Percentiles rank a stretch among this genome's conserved stretches.
These are phyloP conservation scores for Trichophaea hybrida DNA, from an alignment of 2,329 filamentous ascomycete species.

Conservation along the genomic window DNA sequence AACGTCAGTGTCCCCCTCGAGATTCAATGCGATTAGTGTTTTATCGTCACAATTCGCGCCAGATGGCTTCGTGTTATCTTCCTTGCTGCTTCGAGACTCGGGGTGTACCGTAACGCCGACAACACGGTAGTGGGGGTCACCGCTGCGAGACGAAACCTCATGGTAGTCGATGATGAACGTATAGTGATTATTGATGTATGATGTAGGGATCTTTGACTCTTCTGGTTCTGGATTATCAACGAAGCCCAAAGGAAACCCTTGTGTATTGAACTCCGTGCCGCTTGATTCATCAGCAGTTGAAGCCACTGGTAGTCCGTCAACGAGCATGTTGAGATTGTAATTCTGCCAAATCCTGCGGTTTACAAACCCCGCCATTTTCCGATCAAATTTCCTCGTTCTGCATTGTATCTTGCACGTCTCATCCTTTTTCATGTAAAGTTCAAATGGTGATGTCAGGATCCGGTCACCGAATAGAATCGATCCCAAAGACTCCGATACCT, in stretches of 20 bases:
- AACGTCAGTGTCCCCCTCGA: conserved; percentile 50
- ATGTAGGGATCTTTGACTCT: conserved; percentile 41
- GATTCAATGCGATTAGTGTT: conserved; percentile 48
- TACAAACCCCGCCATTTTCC: conserved; percentile 58
- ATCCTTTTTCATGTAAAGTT: conserved; percentile 73
- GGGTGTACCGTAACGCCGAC: conserved; percentile 86
- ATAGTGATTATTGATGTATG: conserved; percentile 77
- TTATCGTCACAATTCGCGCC: conserved; percentile 48
- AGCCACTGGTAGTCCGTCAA: conserved; percentile 84
- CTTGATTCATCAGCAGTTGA: conserved; percentile 57
- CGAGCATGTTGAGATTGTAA: conserved; percentile 89
- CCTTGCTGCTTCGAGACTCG: conserved; percentile 49
- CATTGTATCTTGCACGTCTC: conserved; percentile 79
- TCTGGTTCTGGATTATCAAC: conserved; percentile 33
- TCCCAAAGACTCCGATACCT: conserved; percentile 76
- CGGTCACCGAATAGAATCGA: conserved; percentile 96
- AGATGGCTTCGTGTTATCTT: conserved; percentile 36
- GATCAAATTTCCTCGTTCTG: conserved; percentile 48
- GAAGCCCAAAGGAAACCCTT: conserved; percentile 69
- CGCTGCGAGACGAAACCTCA: conserved; percentile 43
- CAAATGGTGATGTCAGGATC: conserved; percentile 91
- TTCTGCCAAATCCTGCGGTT: conserved; percentile 69
- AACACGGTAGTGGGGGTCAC: conserved; percentile 58
- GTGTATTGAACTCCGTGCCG: conserved; percentile 72
- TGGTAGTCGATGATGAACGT: conserved; percentile 91